Percentiles rank a stretch among this genome's conserved stretches.
Conservation (phyloP, 2,329 filamentous ascomycete genomes). For the Diplodia scrobiculata region DNA sequence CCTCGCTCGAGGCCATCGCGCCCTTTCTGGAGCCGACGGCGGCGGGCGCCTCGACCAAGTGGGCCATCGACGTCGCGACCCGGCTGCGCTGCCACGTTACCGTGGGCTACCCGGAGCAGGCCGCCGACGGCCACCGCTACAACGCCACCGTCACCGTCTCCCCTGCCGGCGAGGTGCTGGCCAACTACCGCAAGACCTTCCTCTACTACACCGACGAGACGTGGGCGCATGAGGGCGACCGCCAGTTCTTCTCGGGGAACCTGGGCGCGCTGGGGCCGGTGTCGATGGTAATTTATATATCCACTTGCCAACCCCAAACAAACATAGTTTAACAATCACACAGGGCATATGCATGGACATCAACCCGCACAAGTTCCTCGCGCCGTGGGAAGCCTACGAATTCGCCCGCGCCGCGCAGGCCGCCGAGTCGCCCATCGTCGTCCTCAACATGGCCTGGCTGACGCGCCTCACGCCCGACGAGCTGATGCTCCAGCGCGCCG, state of each 20-base stretch:
- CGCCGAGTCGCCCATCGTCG: conserved; percentile 61
- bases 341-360: conserved; percentile 60
- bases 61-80: conserved; percentile 68
- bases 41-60: conserved; percentile 68
- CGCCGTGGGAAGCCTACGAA: conserved; percentile 62
- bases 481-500: conserved; percentile 49
- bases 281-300: conserved; percentile 16
- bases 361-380: conserved; percentile 64
- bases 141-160: conserved; percentile 62
- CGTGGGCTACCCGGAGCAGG: conserved; percentile 71
- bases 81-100: conserved; percentile 68
- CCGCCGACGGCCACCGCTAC: conserved; percentile 45
- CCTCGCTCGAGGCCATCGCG: conserved; percentile 65
- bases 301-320: neutral
- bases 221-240: conserved; percentile 59
- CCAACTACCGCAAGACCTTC: conserved; percentile 65
- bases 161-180: conserved; percentile 56
- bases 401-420: conserved; percentile 61
- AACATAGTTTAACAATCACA: neutral
- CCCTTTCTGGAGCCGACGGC: conserved; percentile 69
- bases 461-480: conserved; percentile 58
- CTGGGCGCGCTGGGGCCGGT: conserved; percentile 44
- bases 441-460: conserved; percentile 78
- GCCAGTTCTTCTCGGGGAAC: conserved; percentile 43
- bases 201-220: conserved; percentile 69